Evolutionary conservation across 352 stramenopile species (phyloP).

Genomic region (Phytophthora citricola): DNA sequence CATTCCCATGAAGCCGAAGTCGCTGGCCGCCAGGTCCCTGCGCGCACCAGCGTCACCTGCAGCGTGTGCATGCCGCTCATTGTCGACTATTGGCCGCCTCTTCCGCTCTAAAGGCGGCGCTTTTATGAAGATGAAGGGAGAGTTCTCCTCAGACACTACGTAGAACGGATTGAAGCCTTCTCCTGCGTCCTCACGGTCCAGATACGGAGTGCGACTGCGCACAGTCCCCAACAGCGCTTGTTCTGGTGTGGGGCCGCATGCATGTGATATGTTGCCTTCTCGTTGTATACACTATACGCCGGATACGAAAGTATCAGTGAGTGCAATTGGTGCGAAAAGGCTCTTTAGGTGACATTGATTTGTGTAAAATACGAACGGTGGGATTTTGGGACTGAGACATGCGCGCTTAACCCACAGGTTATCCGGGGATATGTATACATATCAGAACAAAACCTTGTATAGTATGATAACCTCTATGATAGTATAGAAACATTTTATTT

Average conservation of each 20-base stretch:
- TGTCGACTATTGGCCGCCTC: not conserved
- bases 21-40: constrained; percentile 59
- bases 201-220: constrained; percentile 35
- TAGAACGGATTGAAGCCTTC: not conserved
- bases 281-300: constrained; percentile 19
- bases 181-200: constrained; percentile 15
- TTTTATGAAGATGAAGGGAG: not conserved
- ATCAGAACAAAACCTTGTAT: too few relatives aligned
- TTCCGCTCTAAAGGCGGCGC: not conserved
- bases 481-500: too few relatives aligned
- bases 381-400: constrained; percentile 4
- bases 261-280: constrained; percentile 34
- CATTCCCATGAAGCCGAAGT: constrained; percentile 75
- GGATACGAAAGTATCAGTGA: not conserved
- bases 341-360: not conserved
- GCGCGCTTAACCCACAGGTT: not conserved
- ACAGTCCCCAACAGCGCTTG: not conserved
- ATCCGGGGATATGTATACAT: constrained; percentile 1
- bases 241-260: constrained; percentile 19
- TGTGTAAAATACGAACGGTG: not conserved
- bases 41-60: constrained; percentile 61
- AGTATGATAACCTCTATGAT: not conserved
- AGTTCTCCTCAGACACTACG: not conserved
- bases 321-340: constrained; percentile 3
- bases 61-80: constrained; percentile 62